Conservation (phyloP, 2,329 filamentous ascomycete species). For the Cytospora mali region DNA sequence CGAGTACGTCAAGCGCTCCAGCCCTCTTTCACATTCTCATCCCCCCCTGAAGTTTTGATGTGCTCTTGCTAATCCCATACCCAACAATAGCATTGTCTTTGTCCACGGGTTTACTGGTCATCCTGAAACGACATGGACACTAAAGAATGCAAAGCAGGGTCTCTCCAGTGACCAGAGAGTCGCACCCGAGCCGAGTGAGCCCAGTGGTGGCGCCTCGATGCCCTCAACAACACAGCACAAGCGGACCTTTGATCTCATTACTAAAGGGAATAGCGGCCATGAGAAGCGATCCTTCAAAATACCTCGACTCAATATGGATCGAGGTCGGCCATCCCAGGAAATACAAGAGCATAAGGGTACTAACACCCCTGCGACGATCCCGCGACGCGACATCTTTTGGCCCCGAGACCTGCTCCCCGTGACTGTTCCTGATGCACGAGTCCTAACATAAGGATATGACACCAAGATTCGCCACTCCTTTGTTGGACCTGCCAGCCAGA, state of each 20-base stretch:
- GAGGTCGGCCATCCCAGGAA: neutral
- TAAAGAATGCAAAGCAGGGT: neutral
- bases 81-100: neutral
- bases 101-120: neutral
- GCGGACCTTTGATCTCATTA: neutral
- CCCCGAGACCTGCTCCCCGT: slow-evolving; percentile 32
- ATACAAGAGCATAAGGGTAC: neutral
- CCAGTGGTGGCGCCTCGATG: neutral
- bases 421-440: slow-evolving; percentile 31
- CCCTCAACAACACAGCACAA: neutral
- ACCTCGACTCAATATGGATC: neutral
- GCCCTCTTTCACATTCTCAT: neutral
- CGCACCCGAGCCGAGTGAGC: neutral
- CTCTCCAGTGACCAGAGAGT: neutral
- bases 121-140: neutral
- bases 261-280: neutral
- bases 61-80: neutral
- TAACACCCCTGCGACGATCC: neutral
- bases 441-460: slow-evolving; percentile 38
- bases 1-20: neutral
- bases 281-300: neutral
- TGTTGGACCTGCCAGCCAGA: slow-evolving; percentile 31
- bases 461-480: slow-evolving; percentile 35
- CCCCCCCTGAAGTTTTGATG: too few relatives aligned
- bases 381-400: slow-evolving; percentile 32